These are phyloP conservation scores for Exserohilum turcica DNA, from an alignment of 2,329 filamentous ascomycete species.

Conservation along the genomic window DNA sequence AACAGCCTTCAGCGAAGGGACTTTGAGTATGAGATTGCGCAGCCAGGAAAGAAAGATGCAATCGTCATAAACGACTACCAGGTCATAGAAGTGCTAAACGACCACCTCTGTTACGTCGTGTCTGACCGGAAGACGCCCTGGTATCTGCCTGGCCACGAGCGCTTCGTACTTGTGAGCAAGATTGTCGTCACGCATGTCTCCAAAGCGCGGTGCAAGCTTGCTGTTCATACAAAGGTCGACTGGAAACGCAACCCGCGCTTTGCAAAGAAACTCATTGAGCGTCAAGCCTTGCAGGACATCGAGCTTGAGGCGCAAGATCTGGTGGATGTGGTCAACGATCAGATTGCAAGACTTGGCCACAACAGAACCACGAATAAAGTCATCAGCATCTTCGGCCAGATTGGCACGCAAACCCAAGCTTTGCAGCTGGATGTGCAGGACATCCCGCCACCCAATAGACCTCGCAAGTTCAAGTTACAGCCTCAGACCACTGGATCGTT, in stretches of 20 bases:
- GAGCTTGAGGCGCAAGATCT: constrained; percentile 74
- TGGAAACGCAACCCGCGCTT: constrained; percentile 68
- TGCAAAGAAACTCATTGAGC: constrained; percentile 58
- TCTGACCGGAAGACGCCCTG: constrained; percentile 70
- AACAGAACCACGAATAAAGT: constrained; percentile 77
- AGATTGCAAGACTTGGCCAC: constrained; percentile 74
- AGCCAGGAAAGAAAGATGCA: constrained; percentile 39
- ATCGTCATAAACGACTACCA: constrained; percentile 78
- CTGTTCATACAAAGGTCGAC: constrained; percentile 84
- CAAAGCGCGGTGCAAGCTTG: constrained; percentile 90
- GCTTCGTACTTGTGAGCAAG: constrained; percentile 84
- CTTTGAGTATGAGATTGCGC: constrained; percentile 78
- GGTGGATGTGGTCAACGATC: constrained; percentile 75
- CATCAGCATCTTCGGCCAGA: constrained; percentile 76
- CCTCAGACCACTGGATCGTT: constrained; percentile 69
- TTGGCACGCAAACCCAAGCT: constrained; percentile 71
- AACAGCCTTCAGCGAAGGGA: constrained; percentile 74
- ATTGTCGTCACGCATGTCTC: constrained; percentile 91
- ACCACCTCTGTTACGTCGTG: constrained; percentile 68
- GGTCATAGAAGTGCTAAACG: constrained; percentile 71
- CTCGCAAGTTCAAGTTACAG: constrained; percentile 51
- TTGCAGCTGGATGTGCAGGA: constrained; percentile 52
- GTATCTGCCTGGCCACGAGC: constrained; percentile 81
- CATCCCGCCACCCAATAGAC: constrained; percentile 44
- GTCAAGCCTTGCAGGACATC: constrained; percentile 75